These are phyloP conservation scores for Colletotrichum costaricense DNA, from an alignment of 2,329 filamentous ascomycete species.

Conservation along the genomic window DNA sequence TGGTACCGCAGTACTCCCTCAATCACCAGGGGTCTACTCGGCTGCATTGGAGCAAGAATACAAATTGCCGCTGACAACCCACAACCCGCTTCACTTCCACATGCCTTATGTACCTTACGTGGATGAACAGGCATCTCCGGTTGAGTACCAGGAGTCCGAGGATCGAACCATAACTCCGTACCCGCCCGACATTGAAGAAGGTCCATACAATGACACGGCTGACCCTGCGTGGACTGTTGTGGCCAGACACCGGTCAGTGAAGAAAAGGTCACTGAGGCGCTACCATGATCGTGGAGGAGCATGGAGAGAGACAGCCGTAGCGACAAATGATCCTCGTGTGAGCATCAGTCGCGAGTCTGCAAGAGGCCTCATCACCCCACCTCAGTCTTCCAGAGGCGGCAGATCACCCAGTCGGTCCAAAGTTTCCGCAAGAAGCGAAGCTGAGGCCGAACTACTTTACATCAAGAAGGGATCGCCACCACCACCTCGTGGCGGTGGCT, in stretches of 20 bases:
- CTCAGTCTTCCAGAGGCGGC: conserved; percentile 28
- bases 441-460: conserved; percentile 54
- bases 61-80: conserved; percentile 45
- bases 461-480: conserved; percentile 53
- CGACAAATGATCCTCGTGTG: conserved; percentile 52
- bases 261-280: conserved; percentile 49
- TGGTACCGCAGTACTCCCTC: conserved; percentile 40
- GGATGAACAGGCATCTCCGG: conserved; percentile 27
- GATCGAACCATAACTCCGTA: conserved; percentile 44
- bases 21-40: conserved; percentile 38
- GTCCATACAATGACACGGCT: not conserved
- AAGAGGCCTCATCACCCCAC: conserved; percentile 46
- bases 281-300: conserved; percentile 58
- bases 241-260: conserved; percentile 54
- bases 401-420: conserved; percentile 42
- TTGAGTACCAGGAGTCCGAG: conserved; percentile 33
- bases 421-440: conserved; percentile 51
- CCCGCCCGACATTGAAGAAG: conserved; percentile 15
- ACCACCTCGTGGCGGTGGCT: conserved; percentile 41
- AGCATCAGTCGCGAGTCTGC: conserved; percentile 54
- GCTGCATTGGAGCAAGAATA: conserved; percentile 41
- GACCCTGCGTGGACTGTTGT: conserved; percentile 43
- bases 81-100: conserved; percentile 53
- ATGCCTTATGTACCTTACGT: conserved; percentile 44
- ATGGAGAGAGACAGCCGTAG: conserved; percentile 52